Evolutionary conservation across 768 basidiomycete genomes (phyloP).

Genomic region (Boletellus sp.): DNA sequence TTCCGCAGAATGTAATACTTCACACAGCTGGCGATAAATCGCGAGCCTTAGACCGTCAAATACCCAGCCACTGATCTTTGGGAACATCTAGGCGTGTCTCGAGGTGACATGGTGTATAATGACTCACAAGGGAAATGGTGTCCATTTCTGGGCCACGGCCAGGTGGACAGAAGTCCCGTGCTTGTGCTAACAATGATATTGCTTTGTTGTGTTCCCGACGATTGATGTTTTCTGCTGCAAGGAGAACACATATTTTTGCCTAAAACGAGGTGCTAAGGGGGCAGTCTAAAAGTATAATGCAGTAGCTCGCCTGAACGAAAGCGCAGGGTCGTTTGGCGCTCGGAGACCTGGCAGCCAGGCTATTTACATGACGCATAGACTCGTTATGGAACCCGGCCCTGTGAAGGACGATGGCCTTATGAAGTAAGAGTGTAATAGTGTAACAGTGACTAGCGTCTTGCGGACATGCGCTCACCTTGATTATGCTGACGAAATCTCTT

Average conservation of each 20-base stretch:
- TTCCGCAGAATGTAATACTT: constrained; percentile 1
- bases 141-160: constrained; percentile 3
- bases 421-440: not conserved
- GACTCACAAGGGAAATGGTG: constrained; percentile 15
- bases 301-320: constrained; percentile 13
- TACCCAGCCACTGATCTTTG: constrained; percentile 16
- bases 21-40: constrained; percentile 7
- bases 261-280: not conserved
- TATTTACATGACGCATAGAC: not conserved
- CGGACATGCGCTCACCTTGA: constrained; percentile 9
- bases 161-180: constrained; percentile 13
- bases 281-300: not conserved
- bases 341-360: constrained; percentile 1
- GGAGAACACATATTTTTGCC: constrained; percentile 15
- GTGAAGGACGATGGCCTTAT: constrained; percentile 13
- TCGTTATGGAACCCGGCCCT: not conserved
- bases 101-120: not conserved
- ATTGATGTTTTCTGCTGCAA: constrained; percentile 7
- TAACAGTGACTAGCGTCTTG: not conserved
- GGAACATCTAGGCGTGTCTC: not conserved
- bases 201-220: not conserved
- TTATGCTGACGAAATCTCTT: constrained; percentile 1
- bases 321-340: not conserved
- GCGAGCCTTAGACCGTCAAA: constrained; percentile 10
- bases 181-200: constrained; percentile 1